Evolutionary conservation across 2,329 filamentous ascomycete species (phyloP), one percentile per base, ranked within the genome.

Genomic region (Helminthosporium solani): DNA sequence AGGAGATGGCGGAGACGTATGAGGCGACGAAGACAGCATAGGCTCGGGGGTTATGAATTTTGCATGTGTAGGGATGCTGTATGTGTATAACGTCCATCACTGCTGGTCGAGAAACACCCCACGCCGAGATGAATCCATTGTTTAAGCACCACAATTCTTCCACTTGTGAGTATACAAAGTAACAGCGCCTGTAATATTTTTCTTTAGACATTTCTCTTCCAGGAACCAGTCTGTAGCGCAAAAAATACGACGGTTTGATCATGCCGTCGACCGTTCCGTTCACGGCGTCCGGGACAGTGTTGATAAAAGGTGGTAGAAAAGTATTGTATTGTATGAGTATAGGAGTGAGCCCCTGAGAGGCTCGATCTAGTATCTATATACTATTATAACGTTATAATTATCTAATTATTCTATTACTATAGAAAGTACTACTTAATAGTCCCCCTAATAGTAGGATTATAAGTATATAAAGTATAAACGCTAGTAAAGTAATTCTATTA

Each of bases 1-100:
- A 61, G 39, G 53, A 61, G 25, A 25, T 3, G 18, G 33, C 33
- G 14, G 16, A 42, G 2, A 33, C 30, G 20, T 34, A 47, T 34
- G 39, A 42, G 27, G 35, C 37, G 34, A 14, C 33, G 23, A 42
- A 42, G 28, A 19, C 19, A 7, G 9, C 18, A 20, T 20, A 36
- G 7, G n/a, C 18, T 34, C n/a, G n/a, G n/a, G n/a, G n/a, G n/a
- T n/a, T n/a, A n/a, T n/a, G n/a, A n/a, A n/a, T n/a, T n/a, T n/a
- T n/a, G n/a, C n/a, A n/a, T n/a, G n/a, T n/a, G n/a, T n/a, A n/a
- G n/a, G n/a, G n/a, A n/a, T n/a, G n/a, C n/a, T 15, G 9, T 16
- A 34, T 7, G 33, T 18, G 2, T 34, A 34, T 36, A 18, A 48
- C 27, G 40, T 48, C 45, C 30, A 33, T 44, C 30, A 20, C 40